Evolutionary conservation across 2,329 filamentous ascomycete genomes (phyloP).

Genomic region (Epichloe uncinata): DNA sequence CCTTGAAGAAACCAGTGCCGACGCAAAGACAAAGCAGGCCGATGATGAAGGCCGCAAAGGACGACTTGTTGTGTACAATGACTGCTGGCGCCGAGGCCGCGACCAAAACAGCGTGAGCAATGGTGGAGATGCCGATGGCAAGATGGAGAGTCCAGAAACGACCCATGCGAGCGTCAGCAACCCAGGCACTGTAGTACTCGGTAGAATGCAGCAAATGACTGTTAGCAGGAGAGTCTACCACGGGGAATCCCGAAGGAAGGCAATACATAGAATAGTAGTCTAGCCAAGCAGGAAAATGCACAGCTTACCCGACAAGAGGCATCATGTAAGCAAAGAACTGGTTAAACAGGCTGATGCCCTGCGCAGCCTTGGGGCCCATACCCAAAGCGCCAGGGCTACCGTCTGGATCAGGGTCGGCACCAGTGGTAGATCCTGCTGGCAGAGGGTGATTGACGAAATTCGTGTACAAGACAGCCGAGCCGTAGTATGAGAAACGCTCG

Average conservation of each 20-base stretch:
- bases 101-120: conserved; percentile 54
- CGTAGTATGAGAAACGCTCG: conserved; percentile 70
- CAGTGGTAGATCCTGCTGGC: conserved; percentile 39
- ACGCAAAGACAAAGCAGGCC: conserved; percentile 42
- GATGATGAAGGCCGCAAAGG: conserved; percentile 56
- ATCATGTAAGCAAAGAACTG: conserved; percentile 49
- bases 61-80: conserved; percentile 41
- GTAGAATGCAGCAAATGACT: background rate
- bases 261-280: too few relatives aligned
- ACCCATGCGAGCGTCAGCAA: conserved; percentile 59
- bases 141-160: conserved; percentile 61
- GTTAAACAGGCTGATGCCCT: conserved; percentile 39
- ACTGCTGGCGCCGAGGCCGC: conserved; percentile 50
- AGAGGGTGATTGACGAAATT: conserved; percentile 49
- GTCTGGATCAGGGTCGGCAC: conserved; percentile 25
- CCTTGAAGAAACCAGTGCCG: conserved; percentile 71
- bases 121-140: conserved; percentile 50
- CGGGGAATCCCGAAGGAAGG: too few relatives aligned
- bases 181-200: conserved; percentile 26
- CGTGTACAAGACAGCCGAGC: conserved; percentile 54
- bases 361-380: conserved; percentile 42
- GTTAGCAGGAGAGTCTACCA: background rate
- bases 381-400: conserved; percentile 38
- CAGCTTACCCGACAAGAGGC: conserved; percentile 37
- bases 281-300: too few relatives aligned